Evolutionary conservation across 306 rosid genomes (phyloP).

Genomic region (Mimosa pudica): DNA sequence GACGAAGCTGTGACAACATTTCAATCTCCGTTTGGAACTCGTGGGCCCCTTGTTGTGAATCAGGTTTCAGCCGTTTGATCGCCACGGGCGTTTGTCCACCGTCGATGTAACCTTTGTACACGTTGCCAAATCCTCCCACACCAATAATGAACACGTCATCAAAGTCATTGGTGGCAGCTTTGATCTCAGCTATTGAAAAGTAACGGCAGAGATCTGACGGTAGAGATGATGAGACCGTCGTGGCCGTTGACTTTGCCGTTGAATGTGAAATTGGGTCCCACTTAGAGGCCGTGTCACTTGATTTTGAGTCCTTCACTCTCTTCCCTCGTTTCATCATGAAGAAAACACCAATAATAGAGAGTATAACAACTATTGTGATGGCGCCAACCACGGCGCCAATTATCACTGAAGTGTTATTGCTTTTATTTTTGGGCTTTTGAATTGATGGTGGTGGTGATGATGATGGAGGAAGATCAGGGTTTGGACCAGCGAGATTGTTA

Average conservation of each 20-base stretch:
- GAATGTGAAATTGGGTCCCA: not conserved
- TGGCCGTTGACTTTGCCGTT: not conserved
- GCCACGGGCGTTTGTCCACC: not conserved
- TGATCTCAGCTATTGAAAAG: constrained; percentile 32
- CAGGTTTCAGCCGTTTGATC: constrained; percentile 35
- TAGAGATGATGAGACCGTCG: not conserved
- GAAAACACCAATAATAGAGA: not conserved
- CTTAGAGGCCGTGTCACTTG: not conserved
- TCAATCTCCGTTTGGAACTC: constrained; percentile 57
- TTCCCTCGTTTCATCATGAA: not conserved
- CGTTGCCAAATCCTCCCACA: constrained; percentile 43
- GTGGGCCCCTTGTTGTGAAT: constrained; percentile 39
- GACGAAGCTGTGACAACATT: constrained; percentile 53
- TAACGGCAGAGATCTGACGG: constrained; percentile 35
- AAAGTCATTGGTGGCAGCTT: constrained; percentile 37
- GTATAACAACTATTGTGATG: not conserved
- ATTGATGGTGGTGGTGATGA: not conserved
- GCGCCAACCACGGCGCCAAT: not conserved
- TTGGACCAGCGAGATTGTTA: constrained; percentile 31
- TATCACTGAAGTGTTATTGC: not conserved
- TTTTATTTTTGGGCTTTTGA: not conserved
- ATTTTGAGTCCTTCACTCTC: not conserved
- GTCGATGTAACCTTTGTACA: constrained; percentile 30
- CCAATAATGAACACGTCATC: constrained; percentile 29
- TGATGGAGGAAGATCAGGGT: not conserved